Base-by-base conservation (phyloP, 2,329 filamentous ascomycete genomes). In the Hawksworthiomyces lignivorus region DNA sequence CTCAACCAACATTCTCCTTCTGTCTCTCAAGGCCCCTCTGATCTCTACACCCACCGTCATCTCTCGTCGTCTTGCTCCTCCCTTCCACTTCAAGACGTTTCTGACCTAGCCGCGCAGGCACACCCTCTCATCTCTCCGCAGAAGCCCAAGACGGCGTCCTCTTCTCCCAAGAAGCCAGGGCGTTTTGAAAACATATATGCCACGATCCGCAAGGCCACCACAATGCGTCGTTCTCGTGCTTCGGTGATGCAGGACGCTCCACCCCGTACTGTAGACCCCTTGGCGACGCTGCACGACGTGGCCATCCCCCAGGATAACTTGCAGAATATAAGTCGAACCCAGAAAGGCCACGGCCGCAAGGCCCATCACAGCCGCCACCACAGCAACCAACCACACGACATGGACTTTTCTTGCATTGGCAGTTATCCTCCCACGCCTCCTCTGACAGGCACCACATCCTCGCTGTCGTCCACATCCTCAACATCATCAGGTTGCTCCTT, bases 171-270 rank as follows among this genome's bases (percentile, higher is more conserved):
- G 29, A 59, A 56, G 46, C 43, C 47, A 7, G 46, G 56, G 29
- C 54, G 57, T 12, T 43, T 62, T 10, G 56, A 55, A 41, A 49
- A 48, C 22, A 48, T 61, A 30, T 61, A 56, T 51, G 50, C 53
- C 19, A 56, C 54, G 36, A 51, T 61, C 36, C 54, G 56, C 41
- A 54, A 53, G 45, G 59, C 57, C 37, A 46, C 50, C 21, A 51
- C 29, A 24, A 50, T 48, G 47, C 49, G 49, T 15, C 50, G 48
- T 37, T 47, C 47, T 10, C 45, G 49, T 34, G 9, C 36, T 27
- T 14, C 37, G 21, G 30, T 37, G 7, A 14, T 43, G 20, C 43
- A 44, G 11, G 46, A 49, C 22, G 37, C 43, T 11, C 34, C 33
- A 12, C 37, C 42, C 21, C 38, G 41, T 14, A 51, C 50, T 8